These are phyloP conservation scores for Peronospora farinosa DNA, from an alignment of 352 stramenopile species.

Conservation along the genomic window DNA sequence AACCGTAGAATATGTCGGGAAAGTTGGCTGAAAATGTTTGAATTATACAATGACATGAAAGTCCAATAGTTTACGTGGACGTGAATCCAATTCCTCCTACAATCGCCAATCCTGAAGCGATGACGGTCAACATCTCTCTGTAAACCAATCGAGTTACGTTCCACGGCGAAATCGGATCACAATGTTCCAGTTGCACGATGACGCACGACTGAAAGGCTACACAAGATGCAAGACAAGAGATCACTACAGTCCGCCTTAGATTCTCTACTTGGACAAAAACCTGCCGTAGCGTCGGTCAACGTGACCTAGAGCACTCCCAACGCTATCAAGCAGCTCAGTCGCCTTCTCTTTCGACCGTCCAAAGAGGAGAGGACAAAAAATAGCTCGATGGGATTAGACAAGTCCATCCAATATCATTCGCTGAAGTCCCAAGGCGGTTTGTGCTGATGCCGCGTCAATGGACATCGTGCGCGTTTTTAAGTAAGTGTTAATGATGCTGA, in stretches of 20 bases:
- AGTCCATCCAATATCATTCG: not conserved
- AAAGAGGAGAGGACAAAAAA: slow-evolving; percentile 1
- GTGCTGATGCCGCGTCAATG: slow-evolving; percentile 8
- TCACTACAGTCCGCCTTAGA: too few species aligned
- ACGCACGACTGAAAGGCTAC: slow-evolving; percentile 35
- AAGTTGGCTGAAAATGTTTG: too few species aligned
- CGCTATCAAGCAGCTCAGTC: not conserved
- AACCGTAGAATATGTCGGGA: too few species aligned
- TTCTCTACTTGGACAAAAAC: not conserved
- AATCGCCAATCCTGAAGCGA: slow-evolving; percentile 28
- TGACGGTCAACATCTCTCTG: not conserved
- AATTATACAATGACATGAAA: too few species aligned
- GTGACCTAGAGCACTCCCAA: slow-evolving; percentile 5
- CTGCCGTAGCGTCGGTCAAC: slow-evolving; percentile 7
- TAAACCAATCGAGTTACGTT: slow-evolving; percentile 8
- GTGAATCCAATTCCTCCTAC: slow-evolving; percentile 40
- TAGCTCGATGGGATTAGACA: not conserved
- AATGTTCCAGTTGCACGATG: slow-evolving; percentile 32
- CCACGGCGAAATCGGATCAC: slow-evolving; percentile 34
- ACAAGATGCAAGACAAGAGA: slow-evolving; percentile 1
- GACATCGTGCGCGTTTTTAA: slow-evolving; percentile 18
- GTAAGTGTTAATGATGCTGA: slow-evolving; percentile 35
- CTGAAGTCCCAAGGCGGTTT: too few species aligned
- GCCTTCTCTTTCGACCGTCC: not conserved
- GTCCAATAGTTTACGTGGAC: slow-evolving; percentile 20